Conservation (phyloP, 2,329 filamentous ascomycete genomes). For the Apiospora rasikravindrae region DNA sequence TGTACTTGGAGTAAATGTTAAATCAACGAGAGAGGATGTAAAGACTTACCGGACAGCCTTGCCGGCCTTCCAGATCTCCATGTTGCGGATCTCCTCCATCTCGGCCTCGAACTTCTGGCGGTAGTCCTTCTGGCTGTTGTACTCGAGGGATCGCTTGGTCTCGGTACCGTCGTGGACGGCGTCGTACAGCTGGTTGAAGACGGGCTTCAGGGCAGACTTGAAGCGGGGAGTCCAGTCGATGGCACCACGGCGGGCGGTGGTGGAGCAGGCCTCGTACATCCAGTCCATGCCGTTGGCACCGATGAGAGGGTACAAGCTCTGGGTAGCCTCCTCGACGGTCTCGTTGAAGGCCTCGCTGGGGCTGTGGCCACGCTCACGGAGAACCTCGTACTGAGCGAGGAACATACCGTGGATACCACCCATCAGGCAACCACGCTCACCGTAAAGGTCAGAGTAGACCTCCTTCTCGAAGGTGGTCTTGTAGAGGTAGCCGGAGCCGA, state of each 20-base stretch:
- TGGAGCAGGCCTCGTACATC: constrained; percentile 99
- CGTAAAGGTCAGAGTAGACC: constrained; percentile 99
- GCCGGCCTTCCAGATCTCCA: constrained; percentile 99
- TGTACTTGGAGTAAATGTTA: neutral
- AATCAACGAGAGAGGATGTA: constrained; percentile 4
- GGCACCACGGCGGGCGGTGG: constrained; percentile 95
- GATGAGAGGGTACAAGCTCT: constrained; percentile 97
- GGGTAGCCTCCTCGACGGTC: constrained; percentile 99
- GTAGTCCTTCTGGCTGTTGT: constrained; percentile 96
- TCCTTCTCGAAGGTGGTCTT: constrained; percentile 99
- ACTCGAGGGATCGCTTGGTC: constrained; percentile 95
- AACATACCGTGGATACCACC: constrained; percentile 99
- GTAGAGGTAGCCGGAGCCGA: constrained; percentile 98
- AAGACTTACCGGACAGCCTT: constrained; percentile 84
- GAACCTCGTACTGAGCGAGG: constrained; percentile 99
- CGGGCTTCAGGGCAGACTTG: constrained; percentile 98
- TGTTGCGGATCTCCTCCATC: constrained; percentile 96
- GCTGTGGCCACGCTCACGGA: constrained; percentile 96
- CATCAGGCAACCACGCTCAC: constrained; percentile 99
- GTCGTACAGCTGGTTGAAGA: constrained; percentile 98
- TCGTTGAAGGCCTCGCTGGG: constrained; percentile 99
- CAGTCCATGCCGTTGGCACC: constrained; percentile 99
- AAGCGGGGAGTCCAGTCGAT: constrained; percentile 98
- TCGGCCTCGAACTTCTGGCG: constrained; percentile 96
- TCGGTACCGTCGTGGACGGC: constrained; percentile 89